Evolutionary conservation across 257 asterid species (phyloP).

Genomic region (Solanum corneliomulleri): DNA sequence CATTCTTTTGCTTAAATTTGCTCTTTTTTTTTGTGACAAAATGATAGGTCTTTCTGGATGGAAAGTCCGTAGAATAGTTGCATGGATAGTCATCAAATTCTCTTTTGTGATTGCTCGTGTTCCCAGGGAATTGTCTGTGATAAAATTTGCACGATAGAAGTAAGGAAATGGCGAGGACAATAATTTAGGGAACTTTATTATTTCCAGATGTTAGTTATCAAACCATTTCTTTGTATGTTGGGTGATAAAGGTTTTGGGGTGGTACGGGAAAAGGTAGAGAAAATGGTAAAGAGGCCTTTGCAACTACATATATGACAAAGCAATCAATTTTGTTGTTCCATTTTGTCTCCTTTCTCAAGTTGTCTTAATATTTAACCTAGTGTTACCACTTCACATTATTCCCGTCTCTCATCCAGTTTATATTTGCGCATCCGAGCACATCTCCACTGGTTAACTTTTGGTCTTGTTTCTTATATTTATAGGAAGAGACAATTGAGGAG

Average conservation of each 20-base stretch:
- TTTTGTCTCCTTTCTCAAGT: neutral
- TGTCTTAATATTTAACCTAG: neutral
- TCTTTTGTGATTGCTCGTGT: neutral
- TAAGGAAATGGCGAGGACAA: neutral
- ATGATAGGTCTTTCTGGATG: neutral
- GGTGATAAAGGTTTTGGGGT: neutral
- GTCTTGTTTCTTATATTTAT: neutral
- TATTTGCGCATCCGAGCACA: neutral
- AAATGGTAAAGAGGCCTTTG: neutral
- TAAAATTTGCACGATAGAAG: neutral
- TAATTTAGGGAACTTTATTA: neutral
- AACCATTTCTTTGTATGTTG: neutral
- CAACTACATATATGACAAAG: neutral
- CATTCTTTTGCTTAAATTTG: neutral
- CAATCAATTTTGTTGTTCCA: neutral
- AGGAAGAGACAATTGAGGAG: constrained; percentile 26
- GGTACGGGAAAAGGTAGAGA: neutral
- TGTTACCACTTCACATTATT: neutral
- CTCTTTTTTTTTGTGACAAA: neutral
- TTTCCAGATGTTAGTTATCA: neutral
- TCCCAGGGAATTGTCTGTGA: neutral
- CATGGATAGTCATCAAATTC: neutral
- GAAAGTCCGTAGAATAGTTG: neutral
- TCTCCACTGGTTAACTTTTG: neutral
- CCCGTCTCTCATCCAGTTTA: neutral